Evolutionary conservation across 2,329 filamentous ascomycete species (phyloP).

Genomic region (Botrytis pseudocinerea): DNA sequence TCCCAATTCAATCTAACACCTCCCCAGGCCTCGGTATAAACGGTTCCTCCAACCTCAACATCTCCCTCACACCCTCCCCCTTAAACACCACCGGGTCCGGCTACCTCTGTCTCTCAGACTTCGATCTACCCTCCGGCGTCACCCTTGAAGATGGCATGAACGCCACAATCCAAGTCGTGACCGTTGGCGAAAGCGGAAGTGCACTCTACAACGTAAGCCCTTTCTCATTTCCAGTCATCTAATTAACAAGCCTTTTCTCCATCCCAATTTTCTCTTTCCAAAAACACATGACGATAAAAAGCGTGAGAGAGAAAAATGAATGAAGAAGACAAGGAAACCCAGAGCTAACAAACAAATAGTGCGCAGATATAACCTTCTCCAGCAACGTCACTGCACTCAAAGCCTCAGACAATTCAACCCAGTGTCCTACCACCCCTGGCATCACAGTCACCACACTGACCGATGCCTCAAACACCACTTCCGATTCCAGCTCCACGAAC

Average conservation of each 20-base stretch:
- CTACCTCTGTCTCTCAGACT: conserved; percentile 23
- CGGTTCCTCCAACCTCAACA: conserved; percentile 24
- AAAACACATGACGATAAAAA: not conserved
- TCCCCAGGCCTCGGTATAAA: conserved; percentile 22
- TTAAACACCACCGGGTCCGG: conserved; percentile 25
- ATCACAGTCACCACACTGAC: not conserved
- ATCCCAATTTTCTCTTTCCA: not conserved
- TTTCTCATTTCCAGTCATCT: not conserved
- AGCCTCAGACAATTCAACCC: not conserved
- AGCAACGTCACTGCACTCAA: not conserved
- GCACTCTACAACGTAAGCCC: conserved; percentile 25
- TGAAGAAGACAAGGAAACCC: no score
- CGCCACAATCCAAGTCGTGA: conserved; percentile 26
- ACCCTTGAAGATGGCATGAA: conserved; percentile 18
- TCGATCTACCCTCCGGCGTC: conserved; percentile 18
- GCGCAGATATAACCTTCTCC: conserved; percentile 22
- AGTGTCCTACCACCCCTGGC: conserved; percentile 5
- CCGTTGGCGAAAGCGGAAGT: conserved; percentile 22
- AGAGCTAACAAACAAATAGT: not conserved
- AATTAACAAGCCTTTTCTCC: no score
- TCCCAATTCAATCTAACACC: not conserved
- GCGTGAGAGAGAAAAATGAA: no score
- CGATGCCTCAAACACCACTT: not conserved
- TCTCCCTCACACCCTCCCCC: conserved; percentile 15
- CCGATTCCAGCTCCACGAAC: not conserved